Percentiles rank a stretch among this genome's conserved stretches.
Evolutionary conservation across 2,329 filamentous ascomycete genomes (phyloP).

Genomic region (Emericellopsis atlantica): DNA sequence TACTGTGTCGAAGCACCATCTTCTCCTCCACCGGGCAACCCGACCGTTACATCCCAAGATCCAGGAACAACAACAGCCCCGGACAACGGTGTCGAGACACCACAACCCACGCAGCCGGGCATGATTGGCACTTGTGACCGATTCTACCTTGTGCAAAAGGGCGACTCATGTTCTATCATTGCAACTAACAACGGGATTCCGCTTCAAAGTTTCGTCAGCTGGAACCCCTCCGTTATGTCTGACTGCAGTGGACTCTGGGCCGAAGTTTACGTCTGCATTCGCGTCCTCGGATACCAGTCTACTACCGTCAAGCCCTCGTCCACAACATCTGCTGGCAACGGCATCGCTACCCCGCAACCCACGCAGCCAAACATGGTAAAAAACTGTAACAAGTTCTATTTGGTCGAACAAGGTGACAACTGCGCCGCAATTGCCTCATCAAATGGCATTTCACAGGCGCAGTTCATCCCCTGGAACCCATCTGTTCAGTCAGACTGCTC

Average conservation of each 20-base stretch:
- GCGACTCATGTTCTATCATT: conserved; percentile 10
- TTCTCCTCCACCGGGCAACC: conserved; percentile 8
- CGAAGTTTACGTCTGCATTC: conserved; percentile 2
- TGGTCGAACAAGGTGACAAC: conserved; percentile 1
- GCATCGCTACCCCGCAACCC: conserved; percentile 4
- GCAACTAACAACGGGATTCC: conserved; percentile 7
- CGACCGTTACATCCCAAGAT: conserved; percentile 1
- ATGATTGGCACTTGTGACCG: conserved; percentile 11
- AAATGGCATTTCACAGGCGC: not conserved
- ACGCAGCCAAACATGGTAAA: conserved; percentile 4
- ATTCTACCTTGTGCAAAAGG: conserved; percentile 9
- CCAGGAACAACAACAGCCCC: conserved; percentile 5
- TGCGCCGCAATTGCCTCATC: conserved; percentile 3
- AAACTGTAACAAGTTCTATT: conserved; percentile 8
- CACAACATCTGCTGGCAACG: conserved; percentile 4
- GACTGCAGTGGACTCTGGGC: conserved; percentile 3
- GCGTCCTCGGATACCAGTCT: not conserved
- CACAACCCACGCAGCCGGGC: conserved; percentile 11
- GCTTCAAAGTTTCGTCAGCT: conserved; percentile 7
- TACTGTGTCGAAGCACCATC: conserved; percentile 6
- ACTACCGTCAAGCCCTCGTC: conserved; percentile 1
- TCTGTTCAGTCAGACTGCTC: not conserved
- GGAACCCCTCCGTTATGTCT: conserved; percentile 1
- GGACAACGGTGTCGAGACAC: conserved; percentile 10
- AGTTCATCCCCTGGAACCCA: conserved; percentile 6